A percentile compares a stretch with the other conserved stretches of the same genome.
These are phyloP conservation scores for Cerioporus squamosus DNA, from an alignment of 1,284 basidiomycete species.

Conservation along the genomic window DNA sequence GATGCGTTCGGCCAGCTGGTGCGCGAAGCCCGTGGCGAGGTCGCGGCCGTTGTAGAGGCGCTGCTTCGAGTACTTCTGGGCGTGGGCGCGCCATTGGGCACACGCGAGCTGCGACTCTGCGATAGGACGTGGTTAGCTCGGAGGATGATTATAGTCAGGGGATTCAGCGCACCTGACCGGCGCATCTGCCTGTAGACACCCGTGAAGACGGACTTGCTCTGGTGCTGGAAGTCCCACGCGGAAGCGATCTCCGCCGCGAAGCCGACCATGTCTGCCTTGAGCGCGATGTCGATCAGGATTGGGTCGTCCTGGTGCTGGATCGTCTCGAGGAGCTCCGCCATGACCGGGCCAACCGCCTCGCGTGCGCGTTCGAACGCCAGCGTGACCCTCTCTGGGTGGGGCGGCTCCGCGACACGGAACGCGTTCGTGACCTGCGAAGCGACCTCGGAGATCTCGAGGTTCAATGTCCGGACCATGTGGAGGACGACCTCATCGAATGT, in stretches of 20 bases:
- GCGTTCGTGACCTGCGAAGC: constrained; percentile 44
- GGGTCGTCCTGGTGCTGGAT: constrained; percentile 47
- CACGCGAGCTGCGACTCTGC: constrained; percentile 54
- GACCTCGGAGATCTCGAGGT: constrained; percentile 55
- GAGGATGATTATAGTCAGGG: background rate
- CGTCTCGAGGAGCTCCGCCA: constrained; percentile 40
- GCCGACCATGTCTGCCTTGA: constrained; percentile 52
- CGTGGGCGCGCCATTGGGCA: constrained; percentile 40
- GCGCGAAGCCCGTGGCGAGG: constrained; percentile 25
- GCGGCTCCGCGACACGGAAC: constrained; percentile 16
- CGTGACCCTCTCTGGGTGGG: constrained; percentile 11
- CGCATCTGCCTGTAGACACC: constrained; percentile 26
- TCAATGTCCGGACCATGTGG: constrained; percentile 48
- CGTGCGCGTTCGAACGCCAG: constrained; percentile 23
- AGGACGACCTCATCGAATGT: constrained; percentile 52
- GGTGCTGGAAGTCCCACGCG: constrained; percentile 56
- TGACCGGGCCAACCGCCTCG: constrained; percentile 37
- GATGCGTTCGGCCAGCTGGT: constrained; percentile 27
- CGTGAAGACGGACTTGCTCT: constrained; percentile 42
- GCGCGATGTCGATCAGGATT: constrained; percentile 53
- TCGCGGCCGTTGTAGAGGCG: constrained; percentile 28
- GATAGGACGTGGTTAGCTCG: background rate
- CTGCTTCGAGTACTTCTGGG: constrained; percentile 29
- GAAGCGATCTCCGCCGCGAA: constrained; percentile 54
- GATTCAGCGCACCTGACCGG: constrained; percentile 14